These are phyloP conservation scores for Petunia hybrid DNA, from an alignment of 305 asterid genomes.

Conservation along the genomic window DNA sequence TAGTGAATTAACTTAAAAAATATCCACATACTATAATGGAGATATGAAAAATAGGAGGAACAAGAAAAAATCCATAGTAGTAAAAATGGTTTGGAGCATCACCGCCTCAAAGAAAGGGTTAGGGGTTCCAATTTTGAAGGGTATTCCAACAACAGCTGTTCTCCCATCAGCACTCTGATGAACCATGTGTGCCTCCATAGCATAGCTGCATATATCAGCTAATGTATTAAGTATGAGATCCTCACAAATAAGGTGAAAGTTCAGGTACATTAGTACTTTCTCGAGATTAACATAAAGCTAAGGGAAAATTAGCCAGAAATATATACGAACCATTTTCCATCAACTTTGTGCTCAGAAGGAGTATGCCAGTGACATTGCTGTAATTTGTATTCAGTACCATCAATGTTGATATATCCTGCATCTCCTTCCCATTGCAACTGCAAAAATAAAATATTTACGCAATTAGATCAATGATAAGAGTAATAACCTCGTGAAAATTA, in stretches of 20 bases:
- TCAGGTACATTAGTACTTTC: too few species aligned
- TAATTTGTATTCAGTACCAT: constrained; percentile 52
- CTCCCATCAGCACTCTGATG: constrained; percentile 49
- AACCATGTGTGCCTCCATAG: constrained; percentile 73
- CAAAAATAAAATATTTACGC: too few species aligned
- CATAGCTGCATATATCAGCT: constrained; percentile 43
- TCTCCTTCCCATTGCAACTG: constrained; percentile 66
- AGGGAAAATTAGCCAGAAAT: too few species aligned
- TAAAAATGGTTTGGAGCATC: background rate
- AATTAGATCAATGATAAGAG: too few species aligned
- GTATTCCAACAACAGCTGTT: constrained; percentile 56
- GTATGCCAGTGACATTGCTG: constrained; percentile 77
- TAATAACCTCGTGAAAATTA: too few species aligned
- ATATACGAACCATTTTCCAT: constrained; percentile 51
- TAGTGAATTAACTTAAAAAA: too few species aligned
- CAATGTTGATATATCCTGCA: constrained; percentile 53
- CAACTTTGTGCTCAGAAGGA: constrained; percentile 77
- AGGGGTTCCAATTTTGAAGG: constrained; percentile 57
- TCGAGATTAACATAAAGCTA: too few species aligned
- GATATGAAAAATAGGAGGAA: background rate
- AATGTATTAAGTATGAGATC: background rate
- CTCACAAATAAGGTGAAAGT: too few species aligned
- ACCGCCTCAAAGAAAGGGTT: constrained; percentile 62
- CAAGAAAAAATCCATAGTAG: background rate
- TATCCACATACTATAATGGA: too few species aligned